Base-by-base conservation (phyloP, 371 early-diverging fungal species). In the Mortierella sp. region DNA sequence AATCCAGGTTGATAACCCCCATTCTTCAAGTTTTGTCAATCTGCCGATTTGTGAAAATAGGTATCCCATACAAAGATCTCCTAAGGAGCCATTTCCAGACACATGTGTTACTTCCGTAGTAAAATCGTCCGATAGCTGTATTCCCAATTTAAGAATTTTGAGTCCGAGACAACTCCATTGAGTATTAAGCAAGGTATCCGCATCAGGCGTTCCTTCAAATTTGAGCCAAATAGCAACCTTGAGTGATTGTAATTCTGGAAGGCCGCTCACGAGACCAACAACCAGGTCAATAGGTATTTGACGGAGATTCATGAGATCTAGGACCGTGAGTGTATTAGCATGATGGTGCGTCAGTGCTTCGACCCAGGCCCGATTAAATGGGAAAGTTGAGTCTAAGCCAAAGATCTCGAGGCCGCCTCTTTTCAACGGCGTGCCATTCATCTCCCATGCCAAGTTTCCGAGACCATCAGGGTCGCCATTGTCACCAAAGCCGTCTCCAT, bases 1-100 rank as follows among this genome's bases (percentile, higher is more conserved):
- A 8, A 41, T 16, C 47, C 16, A 11, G 33, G 28, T 45, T 7
- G 7, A 15, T 10, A 58, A 48, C 15, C 45, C 36, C 58, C 67
- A 67, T 19, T 67, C 67, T 16, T 47, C 22, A 21, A 67, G 58
- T 15, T 58, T 45, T 43, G 9, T 58, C 47, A 67, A 28, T 21
- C 58, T 24, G 5, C 67, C 67, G 19, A 67, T 41, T 58, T 67
- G 67, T 33, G 58, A 58, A 43, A 58, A 67, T 28, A 58, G 16
- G 36, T 67, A 67, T n/a, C 32, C 21, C 24, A 58, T 19, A 28
- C 4, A 40, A 0, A 11, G 40, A 21, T 65, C 57, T 38, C 8
- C 24, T 28, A 65, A 11, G 1, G 57, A 55, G 5, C 22, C 43
- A 22, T 58, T 36, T 33, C 67, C 43, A 7, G 45, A 4, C 55